These are phyloP conservation scores for Annulohypoxylon moriforme DNA, from an alignment of 495 filamentous ascomycete species.

Conservation along the genomic window DNA sequence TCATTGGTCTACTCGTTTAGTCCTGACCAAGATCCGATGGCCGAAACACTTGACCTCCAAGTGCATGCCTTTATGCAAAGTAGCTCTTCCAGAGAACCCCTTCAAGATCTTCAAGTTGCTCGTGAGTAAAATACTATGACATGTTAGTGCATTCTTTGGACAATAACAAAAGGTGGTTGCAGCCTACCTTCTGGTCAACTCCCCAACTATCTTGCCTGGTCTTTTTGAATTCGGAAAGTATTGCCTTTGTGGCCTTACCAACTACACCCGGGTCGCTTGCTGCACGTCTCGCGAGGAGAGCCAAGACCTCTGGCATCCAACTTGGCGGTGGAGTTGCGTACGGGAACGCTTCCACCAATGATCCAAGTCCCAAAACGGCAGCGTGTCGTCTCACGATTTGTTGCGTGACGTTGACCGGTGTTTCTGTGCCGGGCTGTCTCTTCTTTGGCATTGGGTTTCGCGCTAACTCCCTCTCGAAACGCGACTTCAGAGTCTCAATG, in stretches of 20 bases:
- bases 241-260: slow-evolving; percentile 95
- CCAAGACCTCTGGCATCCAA: slow-evolving; percentile 95
- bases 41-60: background rate
- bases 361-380: slow-evolving; percentile 90
- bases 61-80: slow-evolving; percentile 72
- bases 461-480: slow-evolving; percentile 79
- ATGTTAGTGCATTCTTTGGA: slow-evolving; percentile 47
- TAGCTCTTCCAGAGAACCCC: slow-evolving; percentile 99
- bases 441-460: slow-evolving; percentile 89
- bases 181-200: slow-evolving; percentile 91
- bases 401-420: slow-evolving; percentile 80
- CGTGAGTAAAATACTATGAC: slow-evolving; percentile 83
- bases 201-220: slow-evolving; percentile 99
- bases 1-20: background rate
- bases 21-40: background rate
- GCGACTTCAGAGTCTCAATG: slow-evolving; percentile 76
- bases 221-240: slow-evolving; percentile 98
- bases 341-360: slow-evolving; percentile 95
- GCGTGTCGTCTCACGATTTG: slow-evolving; percentile 87
- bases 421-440: slow-evolving; percentile 73
- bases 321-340: slow-evolving; percentile 90
- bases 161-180: background rate
- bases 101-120: slow-evolving; percentile 94
- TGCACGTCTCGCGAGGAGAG: slow-evolving; percentile 83
- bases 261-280: slow-evolving; percentile 92